Evolutionary conservation across 1,284 basidiomycete genomes (phyloP).

Genomic region (Marasmius oreades): DNA sequence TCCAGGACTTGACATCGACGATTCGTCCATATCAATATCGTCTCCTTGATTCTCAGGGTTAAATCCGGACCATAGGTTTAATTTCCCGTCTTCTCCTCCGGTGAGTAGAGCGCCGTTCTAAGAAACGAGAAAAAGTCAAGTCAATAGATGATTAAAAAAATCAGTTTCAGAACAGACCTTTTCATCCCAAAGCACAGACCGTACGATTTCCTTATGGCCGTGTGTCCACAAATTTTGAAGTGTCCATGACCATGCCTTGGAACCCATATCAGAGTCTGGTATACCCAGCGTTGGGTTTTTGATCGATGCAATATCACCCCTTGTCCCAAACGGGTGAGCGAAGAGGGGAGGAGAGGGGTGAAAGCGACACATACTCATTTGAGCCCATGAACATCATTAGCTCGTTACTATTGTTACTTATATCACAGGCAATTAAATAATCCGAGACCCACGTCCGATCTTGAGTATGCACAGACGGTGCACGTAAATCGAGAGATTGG

Average conservation of each 20-base stretch:
- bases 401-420: conserved; percentile 21
- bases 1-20: not conserved
- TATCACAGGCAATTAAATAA: conserved; percentile 50
- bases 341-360: not conserved
- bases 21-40: conserved; percentile 12
- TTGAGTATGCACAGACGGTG: conserved; percentile 43
- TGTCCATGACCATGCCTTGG: conserved; percentile 35
- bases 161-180: conserved; percentile 41
- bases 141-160: not conserved
- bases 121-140: conserved; percentile 7
- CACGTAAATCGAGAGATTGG: conserved; percentile 49
- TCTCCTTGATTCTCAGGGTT: conserved; percentile 16
- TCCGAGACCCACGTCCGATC: conserved; percentile 57
- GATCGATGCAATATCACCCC: conserved; percentile 57
- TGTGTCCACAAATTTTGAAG: conserved; percentile 49
- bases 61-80: conserved; percentile 45
- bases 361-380: conserved; percentile 46
- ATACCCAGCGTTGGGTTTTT: conserved; percentile 37
- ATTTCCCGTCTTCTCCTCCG: conserved; percentile 60
- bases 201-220: conserved; percentile 54
- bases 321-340: conserved; percentile 20
- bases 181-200: conserved; percentile 56
- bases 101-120: conserved; percentile 49
- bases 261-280: conserved; percentile 16
- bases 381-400: conserved; percentile 54